phyloP scores from a whole-genome alignment of 1,284 basidiomycete genomes.

The Moniliophthora roreri region DNA sequence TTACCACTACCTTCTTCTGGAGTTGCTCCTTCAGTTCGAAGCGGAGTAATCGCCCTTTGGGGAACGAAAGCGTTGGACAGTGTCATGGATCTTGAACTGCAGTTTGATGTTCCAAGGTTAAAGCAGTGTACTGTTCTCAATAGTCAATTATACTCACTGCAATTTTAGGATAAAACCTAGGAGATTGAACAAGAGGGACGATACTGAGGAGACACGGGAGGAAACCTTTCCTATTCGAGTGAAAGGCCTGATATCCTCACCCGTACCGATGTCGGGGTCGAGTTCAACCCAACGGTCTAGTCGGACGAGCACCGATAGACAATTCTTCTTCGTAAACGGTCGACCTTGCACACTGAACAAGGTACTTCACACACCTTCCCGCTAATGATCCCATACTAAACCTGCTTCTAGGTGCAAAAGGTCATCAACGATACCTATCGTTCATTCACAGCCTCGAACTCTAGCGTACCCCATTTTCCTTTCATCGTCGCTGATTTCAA shows the following conservation, averaged over 20 bases:
- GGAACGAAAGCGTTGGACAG: conserved; percentile 79
- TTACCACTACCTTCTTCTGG: conserved; percentile 9
- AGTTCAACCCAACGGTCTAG: conserved; percentile 82
- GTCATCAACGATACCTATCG: conserved; percentile 90
- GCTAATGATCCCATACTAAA: background rate
- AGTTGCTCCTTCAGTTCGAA: conserved; percentile 6
- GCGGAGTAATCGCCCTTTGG: conserved; percentile 73
- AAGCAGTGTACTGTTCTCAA: conserved; percentile 31
- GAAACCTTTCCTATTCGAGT: conserved; percentile 11
- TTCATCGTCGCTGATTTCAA: conserved; percentile 85
- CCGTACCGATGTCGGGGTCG: conserved; percentile 68
- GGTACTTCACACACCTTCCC: conserved; percentile 37
- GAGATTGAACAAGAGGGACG: background rate
- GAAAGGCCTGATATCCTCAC: conserved; percentile 30
- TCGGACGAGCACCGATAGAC: conserved; percentile 78
- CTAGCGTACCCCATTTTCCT: conserved; percentile 71
- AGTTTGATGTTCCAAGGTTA: conserved; percentile 68
- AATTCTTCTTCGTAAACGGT: conserved; percentile 95
- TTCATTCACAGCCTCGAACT: conserved; percentile 52
- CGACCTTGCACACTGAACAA: conserved; percentile 83
- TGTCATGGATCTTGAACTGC: conserved; percentile 72
- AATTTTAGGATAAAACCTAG: background rate
- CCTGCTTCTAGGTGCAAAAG: conserved; percentile 64
- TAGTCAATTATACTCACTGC: background rate
- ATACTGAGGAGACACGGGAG: conserved; percentile 27